These are phyloP conservation scores for Dillenia suffruticosa DNA, from an alignment of 164 flowering plant genomes.

Conservation along the genomic window DNA sequence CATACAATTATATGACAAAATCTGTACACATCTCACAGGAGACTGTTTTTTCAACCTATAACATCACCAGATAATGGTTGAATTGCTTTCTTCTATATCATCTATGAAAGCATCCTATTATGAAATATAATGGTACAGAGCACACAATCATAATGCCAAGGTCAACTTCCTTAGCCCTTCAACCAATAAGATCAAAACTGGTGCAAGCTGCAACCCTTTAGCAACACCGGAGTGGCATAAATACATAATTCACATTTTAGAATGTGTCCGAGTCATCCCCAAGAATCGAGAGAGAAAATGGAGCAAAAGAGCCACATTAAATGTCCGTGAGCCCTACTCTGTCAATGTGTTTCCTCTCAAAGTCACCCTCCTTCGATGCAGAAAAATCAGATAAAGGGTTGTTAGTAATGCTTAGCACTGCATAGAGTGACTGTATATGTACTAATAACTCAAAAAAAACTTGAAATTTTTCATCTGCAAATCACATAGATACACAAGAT, in stretches of 20 bases:
- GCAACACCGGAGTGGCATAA: neutral
- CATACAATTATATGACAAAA: neutral
- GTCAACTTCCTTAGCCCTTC: neutral
- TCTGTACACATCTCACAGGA: neutral
- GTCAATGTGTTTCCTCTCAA: slow-evolving; percentile 90
- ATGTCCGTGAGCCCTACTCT: slow-evolving; percentile 52
- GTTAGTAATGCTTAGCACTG: too few species aligned
- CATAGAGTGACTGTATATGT: too few species aligned
- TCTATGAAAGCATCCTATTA: neutral
- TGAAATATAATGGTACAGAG: slow-evolving; percentile 2
- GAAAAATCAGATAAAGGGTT: slow-evolving; percentile 1
- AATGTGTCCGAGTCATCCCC: slow-evolving; percentile 60
- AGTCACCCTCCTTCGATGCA: slow-evolving; percentile 77
- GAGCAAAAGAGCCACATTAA: slow-evolving; percentile 87
- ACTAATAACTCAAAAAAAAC: too few species aligned
- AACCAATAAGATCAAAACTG: neutral
- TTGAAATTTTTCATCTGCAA: too few species aligned
- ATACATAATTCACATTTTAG: neutral
- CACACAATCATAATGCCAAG: neutral
- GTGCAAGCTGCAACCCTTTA: neutral
- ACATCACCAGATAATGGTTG: too few species aligned
- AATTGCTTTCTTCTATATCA: too few species aligned
- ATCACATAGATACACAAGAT: too few species aligned
- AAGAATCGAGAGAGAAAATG: slow-evolving; percentile 65
- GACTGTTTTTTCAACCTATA: too few species aligned